Evolutionary conservation across 768 basidiomycete species (phyloP).

Genomic region (Suillus subalutaceus): DNA sequence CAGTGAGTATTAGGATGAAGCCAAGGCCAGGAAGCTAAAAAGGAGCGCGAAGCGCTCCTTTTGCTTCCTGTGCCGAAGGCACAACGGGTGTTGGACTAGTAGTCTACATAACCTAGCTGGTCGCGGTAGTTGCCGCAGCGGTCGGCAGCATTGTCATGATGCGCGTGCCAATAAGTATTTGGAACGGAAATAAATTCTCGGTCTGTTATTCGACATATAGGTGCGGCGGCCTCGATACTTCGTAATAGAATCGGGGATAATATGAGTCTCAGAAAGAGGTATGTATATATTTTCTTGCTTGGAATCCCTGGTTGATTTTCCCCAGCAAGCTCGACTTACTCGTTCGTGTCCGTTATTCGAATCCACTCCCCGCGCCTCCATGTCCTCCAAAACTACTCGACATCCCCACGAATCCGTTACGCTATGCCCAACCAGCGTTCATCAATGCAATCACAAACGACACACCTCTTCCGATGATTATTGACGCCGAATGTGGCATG

Average conservation of each 20-base stretch:
- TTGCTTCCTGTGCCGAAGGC: too few species aligned
- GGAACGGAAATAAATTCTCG: too few species aligned
- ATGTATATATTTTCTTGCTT: conserved; percentile 3
- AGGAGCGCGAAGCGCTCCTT: too few species aligned
- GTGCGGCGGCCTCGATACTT: too few species aligned
- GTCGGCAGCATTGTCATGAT: too few species aligned
- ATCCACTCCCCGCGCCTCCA: conserved; percentile 94
- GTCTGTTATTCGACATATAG: too few species aligned
- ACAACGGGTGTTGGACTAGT: too few species aligned
- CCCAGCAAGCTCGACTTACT: conserved; percentile 85
- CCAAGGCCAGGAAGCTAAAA: too few species aligned
- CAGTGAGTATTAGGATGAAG: too few species aligned
- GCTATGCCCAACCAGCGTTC: conserved; percentile 87
- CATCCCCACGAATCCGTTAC: conserved; percentile 86
- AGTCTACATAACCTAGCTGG: too few species aligned
- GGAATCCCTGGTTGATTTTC: conserved; percentile 17
- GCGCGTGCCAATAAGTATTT: too few species aligned
- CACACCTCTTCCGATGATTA: conserved; percentile 89
- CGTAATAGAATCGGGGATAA: not conserved
- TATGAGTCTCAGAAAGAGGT: conserved; percentile 67
- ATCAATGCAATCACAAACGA: conserved; percentile 80
- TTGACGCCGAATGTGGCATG: conserved; percentile 97
- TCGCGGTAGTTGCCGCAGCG: too few species aligned
- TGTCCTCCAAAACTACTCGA: conserved; percentile 95
- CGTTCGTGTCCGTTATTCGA: conserved; percentile 90